These are phyloP conservation scores for Hyphodiscus sp. DNA, from an alignment of 2,329 filamentous ascomycete genomes.

Conservation along the genomic window DNA sequence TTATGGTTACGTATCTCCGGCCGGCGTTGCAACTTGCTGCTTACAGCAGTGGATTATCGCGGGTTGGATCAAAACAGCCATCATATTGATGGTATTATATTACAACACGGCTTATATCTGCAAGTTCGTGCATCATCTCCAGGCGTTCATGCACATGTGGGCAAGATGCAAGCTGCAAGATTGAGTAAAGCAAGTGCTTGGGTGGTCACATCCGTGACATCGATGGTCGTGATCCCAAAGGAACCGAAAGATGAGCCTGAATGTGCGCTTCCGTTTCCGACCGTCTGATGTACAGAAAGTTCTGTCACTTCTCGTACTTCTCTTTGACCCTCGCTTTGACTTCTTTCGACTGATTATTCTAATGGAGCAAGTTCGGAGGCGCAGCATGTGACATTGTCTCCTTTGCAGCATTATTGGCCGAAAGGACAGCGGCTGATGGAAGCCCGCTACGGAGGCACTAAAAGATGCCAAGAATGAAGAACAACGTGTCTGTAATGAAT, in stretches of 20 bases:
- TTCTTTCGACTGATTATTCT: not conserved
- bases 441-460: not conserved
- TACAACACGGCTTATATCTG: not conserved
- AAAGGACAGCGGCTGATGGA: not conserved
- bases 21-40: no score
- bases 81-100: not conserved
- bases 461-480: not conserved
- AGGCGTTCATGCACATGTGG: not conserved
- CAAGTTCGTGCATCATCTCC: not conserved
- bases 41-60: no score
- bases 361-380: not conserved
- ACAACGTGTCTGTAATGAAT: not conserved
- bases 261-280: not conserved
- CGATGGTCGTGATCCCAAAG: not conserved
- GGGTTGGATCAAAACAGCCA: not conserved
- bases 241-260: not conserved
- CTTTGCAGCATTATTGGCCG: not conserved
- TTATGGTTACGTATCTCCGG: no score
- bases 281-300: not conserved
- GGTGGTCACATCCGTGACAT: not conserved
- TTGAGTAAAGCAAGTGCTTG: not conserved
- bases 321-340: not conserved
- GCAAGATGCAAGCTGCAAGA: not conserved
- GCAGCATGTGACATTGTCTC: not conserved
- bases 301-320: not conserved